These are phyloP conservation scores for Bipolaris victoriae DNA, from an alignment of 2,329 filamentous ascomycete species.

Conservation along the genomic window DNA sequence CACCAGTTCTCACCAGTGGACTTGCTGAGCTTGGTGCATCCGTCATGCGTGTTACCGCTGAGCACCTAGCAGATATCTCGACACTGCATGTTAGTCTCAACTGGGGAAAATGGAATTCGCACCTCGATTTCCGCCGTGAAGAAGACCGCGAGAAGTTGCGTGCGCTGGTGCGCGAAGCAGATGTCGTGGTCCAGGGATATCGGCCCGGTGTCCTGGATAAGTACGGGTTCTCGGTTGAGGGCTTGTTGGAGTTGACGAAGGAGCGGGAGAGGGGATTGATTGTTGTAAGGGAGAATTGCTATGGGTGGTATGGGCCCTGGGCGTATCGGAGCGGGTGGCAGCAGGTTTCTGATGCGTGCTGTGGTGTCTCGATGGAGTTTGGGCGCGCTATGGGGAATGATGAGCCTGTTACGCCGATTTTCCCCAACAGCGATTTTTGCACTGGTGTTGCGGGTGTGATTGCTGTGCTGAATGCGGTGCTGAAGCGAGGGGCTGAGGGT, in stretches of 20 bases:
- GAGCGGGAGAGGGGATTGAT: constrained; percentile 54
- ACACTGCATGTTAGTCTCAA: constrained; percentile 55
- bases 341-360: constrained; percentile 57
- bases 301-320: constrained; percentile 60
- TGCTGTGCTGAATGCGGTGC: constrained; percentile 52
- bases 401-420: constrained; percentile 54
- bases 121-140: constrained; percentile 53
- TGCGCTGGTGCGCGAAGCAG: constrained; percentile 55
- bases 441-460: constrained; percentile 53
- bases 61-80: constrained; percentile 51
- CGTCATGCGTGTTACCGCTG: constrained; percentile 54
- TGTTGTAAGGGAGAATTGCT: constrained; percentile 60
- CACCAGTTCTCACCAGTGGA: constrained; percentile 51
- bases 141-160: constrained; percentile 50
- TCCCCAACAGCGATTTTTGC: constrained; percentile 55
- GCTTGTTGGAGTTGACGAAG: constrained; percentile 51
- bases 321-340: constrained; percentile 59
- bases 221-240: constrained; percentile 53
- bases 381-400: constrained; percentile 56
- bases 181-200: constrained; percentile 60
- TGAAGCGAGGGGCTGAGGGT: constrained; percentile 49
- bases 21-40: constrained; percentile 57
- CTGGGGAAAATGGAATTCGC: constrained; percentile 58
- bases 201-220: constrained; percentile 57
- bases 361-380: constrained; percentile 56